Conservation (phyloP, 2,329 filamentous ascomycete genomes). For the Exophiala bonariae region DNA sequence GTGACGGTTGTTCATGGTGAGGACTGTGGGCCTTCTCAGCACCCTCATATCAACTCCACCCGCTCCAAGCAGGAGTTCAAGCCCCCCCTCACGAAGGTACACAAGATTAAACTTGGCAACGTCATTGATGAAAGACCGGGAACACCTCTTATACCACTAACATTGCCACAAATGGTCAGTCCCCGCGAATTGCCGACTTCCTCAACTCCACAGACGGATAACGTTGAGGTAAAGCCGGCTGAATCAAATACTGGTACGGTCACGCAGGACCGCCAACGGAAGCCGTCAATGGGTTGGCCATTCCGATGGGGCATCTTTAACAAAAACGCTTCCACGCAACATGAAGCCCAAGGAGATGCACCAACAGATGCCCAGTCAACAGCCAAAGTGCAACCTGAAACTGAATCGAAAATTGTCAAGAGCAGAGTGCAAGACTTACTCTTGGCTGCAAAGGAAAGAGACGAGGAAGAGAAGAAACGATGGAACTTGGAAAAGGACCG, state of each 20-base stretch:
- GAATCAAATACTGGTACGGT: slow-evolving; percentile 1
- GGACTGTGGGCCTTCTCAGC: slow-evolving; percentile 7
- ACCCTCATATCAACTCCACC: not conserved
- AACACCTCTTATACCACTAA: slow-evolving; percentile 22
- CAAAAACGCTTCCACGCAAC: slow-evolving; percentile 11
- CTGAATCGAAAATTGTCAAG: slow-evolving; percentile 18
- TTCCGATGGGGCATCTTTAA: slow-evolving; percentile 22
- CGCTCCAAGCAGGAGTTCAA: not conserved
- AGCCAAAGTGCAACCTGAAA: slow-evolving; percentile 9
- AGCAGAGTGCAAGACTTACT: slow-evolving; percentile 24
- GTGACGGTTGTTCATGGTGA: slow-evolving; percentile 9
- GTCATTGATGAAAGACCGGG: slow-evolving; percentile 19
- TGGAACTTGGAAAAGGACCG: slow-evolving; percentile 14
- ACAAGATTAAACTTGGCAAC: slow-evolving; percentile 19
- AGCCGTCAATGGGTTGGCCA: slow-evolving; percentile 19
- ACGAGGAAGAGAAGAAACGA: slow-evolving; percentile 14
- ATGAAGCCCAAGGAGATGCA: slow-evolving; percentile 9
- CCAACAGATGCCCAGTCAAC: slow-evolving; percentile 4
- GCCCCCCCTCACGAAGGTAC: slow-evolving; percentile 8
- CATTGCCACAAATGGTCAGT: slow-evolving; percentile 17
- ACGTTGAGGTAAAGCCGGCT: not conserved
- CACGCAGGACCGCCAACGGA: slow-evolving; percentile 4
- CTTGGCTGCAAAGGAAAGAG: slow-evolving; percentile 19
- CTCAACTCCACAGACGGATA: not conserved
- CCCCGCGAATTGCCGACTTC: slow-evolving; percentile 3